Evolutionary conservation across 2,329 filamentous ascomycete genomes (phyloP), one percentile per base, ranked within the genome.

Genomic region (Pseudocercospora fuligena): DNA sequence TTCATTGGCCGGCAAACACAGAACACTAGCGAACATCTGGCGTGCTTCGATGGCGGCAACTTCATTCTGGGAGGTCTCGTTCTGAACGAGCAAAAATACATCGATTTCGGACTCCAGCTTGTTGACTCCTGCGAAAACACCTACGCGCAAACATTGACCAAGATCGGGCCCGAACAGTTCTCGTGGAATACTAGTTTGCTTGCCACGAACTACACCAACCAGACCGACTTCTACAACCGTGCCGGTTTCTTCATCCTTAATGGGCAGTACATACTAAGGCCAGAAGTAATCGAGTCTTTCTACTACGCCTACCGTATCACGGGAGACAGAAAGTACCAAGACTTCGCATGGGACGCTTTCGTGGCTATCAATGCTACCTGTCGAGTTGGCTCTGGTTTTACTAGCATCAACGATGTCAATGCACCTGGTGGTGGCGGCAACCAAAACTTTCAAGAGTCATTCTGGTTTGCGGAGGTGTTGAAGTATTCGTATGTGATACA

Each of bases 391-490:
- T 67, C 64, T 27, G 70, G 70, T 7, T 72, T 70, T 51, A 53
- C 62, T 21, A 64, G 61, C 54, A 62, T 70, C 19, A 60, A 65
- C 14, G 66, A 70, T 33, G 63, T 70, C 27, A 67, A 66, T 58
- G 56, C 61, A 16, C 53, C 59, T 23, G 47, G 27, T 7, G 69
- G 66, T 12, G 65, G 90, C 0, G 78, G 80, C 0, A 88, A 85
- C 66, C 78, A 79, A 51, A 87, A 97, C 77, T 89, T 90, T 77
- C 91, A 94, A 83, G 92, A 97, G 81, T 94, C 90, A 73, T 97
- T 96, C 81, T 89, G 91, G 82, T 93, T 96, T 78, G 92, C 93
- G 0, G 93, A 97, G 82, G 90, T 93, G 69, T 77, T 97, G 78
- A 97, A 97, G 84, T 96, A 96, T 56, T 63, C 86, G 63, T 96